These are phyloP conservation scores for Stenogyne calaminthoides DNA, from an alignment of 305 asterid species.

Conservation along the genomic window DNA sequence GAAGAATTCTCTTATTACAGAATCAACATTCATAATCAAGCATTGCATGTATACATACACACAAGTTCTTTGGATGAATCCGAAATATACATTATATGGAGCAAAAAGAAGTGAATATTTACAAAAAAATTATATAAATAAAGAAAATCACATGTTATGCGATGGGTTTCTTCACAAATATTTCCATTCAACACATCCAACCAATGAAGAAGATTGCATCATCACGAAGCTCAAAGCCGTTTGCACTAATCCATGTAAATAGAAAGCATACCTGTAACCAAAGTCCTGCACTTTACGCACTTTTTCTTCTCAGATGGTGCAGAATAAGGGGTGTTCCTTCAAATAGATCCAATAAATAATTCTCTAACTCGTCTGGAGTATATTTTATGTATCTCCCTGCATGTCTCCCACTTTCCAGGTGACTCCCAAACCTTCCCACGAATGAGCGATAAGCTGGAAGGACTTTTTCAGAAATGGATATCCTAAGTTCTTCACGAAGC, in stretches of 20 bases:
- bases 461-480: slow-evolving; percentile 90
- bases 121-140: background rate
- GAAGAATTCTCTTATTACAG: background rate
- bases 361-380: slow-evolving; percentile 83
- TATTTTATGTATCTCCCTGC: slow-evolving; percentile 88
- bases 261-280: slow-evolving; percentile 48
- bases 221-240: slow-evolving; percentile 37
- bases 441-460: slow-evolving; percentile 91
- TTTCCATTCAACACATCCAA: slow-evolving; percentile 42
- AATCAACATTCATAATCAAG: background rate
- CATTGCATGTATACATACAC: background rate
- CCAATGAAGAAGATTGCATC: slow-evolving; percentile 35
- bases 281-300: slow-evolving; percentile 48
- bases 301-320: slow-evolving; percentile 88
- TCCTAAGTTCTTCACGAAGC: slow-evolving; percentile 94
- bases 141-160: no score
- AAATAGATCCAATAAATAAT: slow-evolving; percentile 81
- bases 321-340: slow-evolving; percentile 89
- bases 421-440: slow-evolving; percentile 85
- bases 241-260: slow-evolving; percentile 37
- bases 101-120: background rate
- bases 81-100: background rate
- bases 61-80: background rate
- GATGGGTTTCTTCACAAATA: slow-evolving; percentile 29
- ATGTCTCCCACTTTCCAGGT: slow-evolving; percentile 83